Percentiles rank a stretch among this genome's conserved stretches.
These are phyloP conservation scores for Ophiosphaerella herpotricha DNA, from an alignment of 2,329 filamentous ascomycete species.

Conservation along the genomic window DNA sequence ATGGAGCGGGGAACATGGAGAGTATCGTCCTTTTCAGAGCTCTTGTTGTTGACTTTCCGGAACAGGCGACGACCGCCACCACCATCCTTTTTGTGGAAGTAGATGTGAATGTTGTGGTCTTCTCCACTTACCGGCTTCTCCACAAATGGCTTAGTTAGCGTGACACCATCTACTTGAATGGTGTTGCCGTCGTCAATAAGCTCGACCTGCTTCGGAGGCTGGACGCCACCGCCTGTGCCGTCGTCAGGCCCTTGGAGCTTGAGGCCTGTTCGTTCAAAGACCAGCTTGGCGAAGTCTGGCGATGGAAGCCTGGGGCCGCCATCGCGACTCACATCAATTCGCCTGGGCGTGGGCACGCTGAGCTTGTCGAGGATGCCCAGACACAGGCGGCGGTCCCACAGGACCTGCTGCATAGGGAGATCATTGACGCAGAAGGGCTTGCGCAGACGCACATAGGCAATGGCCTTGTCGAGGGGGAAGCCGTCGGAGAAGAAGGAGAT, in stretches of 20 bases:
- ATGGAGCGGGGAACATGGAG: constrained; percentile 79
- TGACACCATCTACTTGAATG: constrained; percentile 80
- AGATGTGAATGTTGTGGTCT: constrained; percentile 98
- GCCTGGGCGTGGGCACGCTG: constrained; percentile 83
- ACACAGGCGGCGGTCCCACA: constrained; percentile 94
- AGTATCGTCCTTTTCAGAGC: constrained; percentile 86
- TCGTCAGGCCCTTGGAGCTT: constrained; percentile 71
- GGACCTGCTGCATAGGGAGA: constrained; percentile 92
- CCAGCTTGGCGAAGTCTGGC: constrained; percentile 76
- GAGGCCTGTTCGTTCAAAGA: constrained; percentile 81
- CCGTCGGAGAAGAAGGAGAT: constrained; percentile 99
- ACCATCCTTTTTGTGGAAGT: constrained; percentile 84
- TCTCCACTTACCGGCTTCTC: constrained; percentile 98
- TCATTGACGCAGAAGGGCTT: constrained; percentile 99
- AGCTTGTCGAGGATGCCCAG: constrained; percentile 86
- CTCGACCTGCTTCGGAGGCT: constrained; percentile 70
- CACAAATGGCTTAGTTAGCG: constrained; percentile 90
- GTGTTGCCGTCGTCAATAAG: constrained; percentile 89
- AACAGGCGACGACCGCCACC: constrained; percentile 92
- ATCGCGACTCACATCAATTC: constrained; percentile 90
- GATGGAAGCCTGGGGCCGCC: constrained; percentile 82
- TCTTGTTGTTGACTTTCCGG: constrained; percentile 98
- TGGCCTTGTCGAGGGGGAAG: constrained; percentile 95
- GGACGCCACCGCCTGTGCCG: constrained; percentile 64
- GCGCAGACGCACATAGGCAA: constrained; percentile 88